phyloP scores from a whole-genome alignment of 768 basidiomycete species.

The Gymnopilus dilepis region DNA sequence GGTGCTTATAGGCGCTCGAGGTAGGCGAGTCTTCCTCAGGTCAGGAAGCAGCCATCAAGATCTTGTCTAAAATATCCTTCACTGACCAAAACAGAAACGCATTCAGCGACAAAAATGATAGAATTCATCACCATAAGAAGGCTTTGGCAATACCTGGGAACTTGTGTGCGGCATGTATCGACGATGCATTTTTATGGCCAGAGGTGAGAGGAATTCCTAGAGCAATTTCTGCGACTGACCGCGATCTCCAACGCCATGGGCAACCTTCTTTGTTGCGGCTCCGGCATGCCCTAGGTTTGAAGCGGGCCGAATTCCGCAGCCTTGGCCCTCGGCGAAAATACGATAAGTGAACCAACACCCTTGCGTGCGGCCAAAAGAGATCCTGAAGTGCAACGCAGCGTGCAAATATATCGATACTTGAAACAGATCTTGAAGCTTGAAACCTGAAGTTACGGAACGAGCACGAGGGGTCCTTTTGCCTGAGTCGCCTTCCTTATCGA shows the following conservation, averaged over 20 bases:
- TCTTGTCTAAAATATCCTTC: not conserved
- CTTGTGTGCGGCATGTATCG: not conserved
- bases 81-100: not conserved
- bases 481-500: too few species aligned
- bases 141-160: not conserved
- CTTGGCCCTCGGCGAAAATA: not conserved
- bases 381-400: not conserved
- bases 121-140: not conserved
- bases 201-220: not conserved
- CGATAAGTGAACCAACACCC: not conserved
- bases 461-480: too few species aligned
- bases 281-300: not conserved
- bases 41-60: not conserved
- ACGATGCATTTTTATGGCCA: not conserved
- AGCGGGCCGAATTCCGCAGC: not conserved
- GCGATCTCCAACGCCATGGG: constrained; percentile 2
- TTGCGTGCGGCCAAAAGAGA: not conserved
- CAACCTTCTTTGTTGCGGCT: constrained; percentile 1
- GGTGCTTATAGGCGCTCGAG: constrained; percentile 1
- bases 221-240: not conserved
- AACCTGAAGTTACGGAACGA: too few species aligned
- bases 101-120: not conserved
- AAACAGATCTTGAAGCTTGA: too few species aligned
- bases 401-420: not conserved
- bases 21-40: not conserved